Base-by-base conservation (phyloP, 805 yeast species). In the Metschnikowia drakensbergensis region DNA sequence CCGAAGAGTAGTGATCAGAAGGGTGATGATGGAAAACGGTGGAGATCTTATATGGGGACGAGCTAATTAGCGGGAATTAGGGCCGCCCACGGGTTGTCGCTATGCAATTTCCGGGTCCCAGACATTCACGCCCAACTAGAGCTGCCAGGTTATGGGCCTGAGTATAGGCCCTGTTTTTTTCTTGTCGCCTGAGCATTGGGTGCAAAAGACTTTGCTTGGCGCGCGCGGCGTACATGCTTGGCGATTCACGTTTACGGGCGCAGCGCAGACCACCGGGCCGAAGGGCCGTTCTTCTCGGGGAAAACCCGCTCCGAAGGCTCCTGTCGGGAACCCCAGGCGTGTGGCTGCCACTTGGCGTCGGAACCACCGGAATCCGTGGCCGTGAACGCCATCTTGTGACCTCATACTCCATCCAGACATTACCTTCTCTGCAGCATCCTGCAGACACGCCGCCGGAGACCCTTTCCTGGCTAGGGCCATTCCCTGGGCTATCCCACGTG, bases 171-270 rank as follows among this genome's bases (percentile, higher is more conserved):
- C 22, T n/a, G 11, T 22, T 23, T 22, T 40, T 30, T 30, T 23
- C 43, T 40, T 23, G 29, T 33, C 36, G 36, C 36, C 36, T 30
- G 43, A 23, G 31, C 10, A 23, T 39, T 42, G 45, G 38, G 45
- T 42, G 45, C 45, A 42, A 42, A 38, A 41, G 9, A 13, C 30
- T 11, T 8, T 39, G 25, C 45, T 42, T 42, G 45, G 45, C 38
- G 37, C 45, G 45, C 45, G 10, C 30, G 7, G 6, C 23, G 23
- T 8, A 17, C 17, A 41, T 31, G 45, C 45, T 41, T 41, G 45
- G 37, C 45, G 30, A 41, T 25, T 26, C 37, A 41, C 45, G 37
- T 41, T 32, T 42, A 37, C 17, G 29, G 39, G 39, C 39, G 39
- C 39, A 25, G 36, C 36, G 6, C 6, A 10, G 10, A 32, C 6